Evolutionary conservation across 768 basidiomycete genomes (phyloP).

Genomic region (Russula sp.): DNA sequence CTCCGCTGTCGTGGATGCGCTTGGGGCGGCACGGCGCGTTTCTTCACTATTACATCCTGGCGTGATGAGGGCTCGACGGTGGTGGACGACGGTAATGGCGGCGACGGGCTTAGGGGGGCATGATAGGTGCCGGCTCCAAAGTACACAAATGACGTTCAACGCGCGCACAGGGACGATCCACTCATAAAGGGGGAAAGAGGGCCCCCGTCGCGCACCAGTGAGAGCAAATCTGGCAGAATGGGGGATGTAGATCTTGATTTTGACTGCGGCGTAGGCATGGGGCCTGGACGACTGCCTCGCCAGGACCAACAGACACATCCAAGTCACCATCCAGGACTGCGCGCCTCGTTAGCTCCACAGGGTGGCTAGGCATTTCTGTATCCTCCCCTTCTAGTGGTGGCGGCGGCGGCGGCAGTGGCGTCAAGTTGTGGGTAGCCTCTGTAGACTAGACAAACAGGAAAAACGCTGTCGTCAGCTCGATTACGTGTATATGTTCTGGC

Average conservation of each 20-base stretch:
- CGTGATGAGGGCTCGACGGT: not conserved
- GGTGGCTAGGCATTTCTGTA: no score
- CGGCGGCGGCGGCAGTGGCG: no score
- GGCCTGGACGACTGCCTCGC: no score
- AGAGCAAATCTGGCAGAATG: not conserved
- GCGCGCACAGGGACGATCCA: not conserved
- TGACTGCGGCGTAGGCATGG: no score
- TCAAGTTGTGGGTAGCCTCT: no score
- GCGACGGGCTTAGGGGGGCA: not conserved
- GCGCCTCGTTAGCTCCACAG: no score
- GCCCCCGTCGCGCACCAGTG: not conserved
- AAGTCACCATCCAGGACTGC: no score
- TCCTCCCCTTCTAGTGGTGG: no score
- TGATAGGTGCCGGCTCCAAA: not conserved
- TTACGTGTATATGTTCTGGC: no score
- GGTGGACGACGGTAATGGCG: not conserved
- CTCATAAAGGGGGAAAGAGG: not conserved
- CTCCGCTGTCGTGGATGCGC: not conserved
- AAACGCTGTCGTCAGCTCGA: no score
- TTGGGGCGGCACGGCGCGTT: not conserved
- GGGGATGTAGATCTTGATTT: not conserved
- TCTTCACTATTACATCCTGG: conserved; percentile 12
- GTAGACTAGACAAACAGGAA: no score
- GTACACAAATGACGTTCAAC: not conserved
- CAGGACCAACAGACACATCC: no score